These are phyloP conservation scores for Cryphonectria nitschkei DNA, from an alignment of 2,329 filamentous ascomycete species.

Conservation along the genomic window DNA sequence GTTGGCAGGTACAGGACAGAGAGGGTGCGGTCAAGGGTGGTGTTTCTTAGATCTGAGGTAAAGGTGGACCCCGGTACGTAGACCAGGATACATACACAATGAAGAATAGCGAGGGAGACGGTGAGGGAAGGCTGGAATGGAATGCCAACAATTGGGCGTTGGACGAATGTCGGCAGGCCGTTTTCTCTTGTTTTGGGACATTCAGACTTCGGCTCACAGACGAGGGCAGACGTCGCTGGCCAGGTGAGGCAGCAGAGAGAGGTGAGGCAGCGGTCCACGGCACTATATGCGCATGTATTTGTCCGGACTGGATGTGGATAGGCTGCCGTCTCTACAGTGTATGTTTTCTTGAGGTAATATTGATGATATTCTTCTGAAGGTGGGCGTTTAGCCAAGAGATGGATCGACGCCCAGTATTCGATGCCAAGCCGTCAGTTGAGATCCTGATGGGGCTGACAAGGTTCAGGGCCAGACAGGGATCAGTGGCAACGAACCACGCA, in stretches of 20 bases:
- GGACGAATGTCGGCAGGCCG: background rate
- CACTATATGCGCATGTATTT: background rate
- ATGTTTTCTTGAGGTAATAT: background rate
- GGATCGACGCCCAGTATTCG: background rate
- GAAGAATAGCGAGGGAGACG: background rate
- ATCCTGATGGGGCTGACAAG: constrained; percentile 11
- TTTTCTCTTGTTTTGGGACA: background rate
- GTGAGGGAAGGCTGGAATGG: background rate
- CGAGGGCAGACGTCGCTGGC: background rate
- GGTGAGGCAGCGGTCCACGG: background rate
- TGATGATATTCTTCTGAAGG: background rate
- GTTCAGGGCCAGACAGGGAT: background rate
- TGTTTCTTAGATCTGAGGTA: background rate
- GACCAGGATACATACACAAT: background rate
- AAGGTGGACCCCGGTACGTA: background rate
- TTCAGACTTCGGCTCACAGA: background rate
- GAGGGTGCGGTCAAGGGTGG: background rate
- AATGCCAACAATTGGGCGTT: background rate
- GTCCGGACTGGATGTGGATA: background rate
- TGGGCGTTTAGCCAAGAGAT: background rate
- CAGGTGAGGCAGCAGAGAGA: background rate
- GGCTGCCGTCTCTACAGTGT: background rate
- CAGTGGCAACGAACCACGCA: background rate
- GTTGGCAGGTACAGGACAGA: background rate
- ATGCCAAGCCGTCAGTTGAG: constrained; percentile 17